Conservation (phyloP, 306 rosid species). For the Arachis hypogaea region DNA sequence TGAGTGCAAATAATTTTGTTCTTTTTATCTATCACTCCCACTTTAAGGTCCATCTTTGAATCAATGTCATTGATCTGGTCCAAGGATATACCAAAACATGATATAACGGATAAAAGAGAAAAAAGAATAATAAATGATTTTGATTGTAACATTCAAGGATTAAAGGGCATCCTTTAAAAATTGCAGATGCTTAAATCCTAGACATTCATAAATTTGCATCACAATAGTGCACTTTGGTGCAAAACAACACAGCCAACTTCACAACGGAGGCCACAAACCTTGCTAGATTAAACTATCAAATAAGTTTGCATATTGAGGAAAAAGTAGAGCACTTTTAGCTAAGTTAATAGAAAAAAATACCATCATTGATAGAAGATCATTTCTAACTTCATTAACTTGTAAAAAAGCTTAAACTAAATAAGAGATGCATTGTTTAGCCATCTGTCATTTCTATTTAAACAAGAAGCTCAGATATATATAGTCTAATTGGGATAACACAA, state of each 20-base stretch:
- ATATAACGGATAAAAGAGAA: no score
- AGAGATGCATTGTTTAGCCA: constrained; percentile 7
- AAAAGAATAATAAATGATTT: not conserved
- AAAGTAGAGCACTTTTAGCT: not conserved
- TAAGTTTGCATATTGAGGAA: constrained; percentile 22
- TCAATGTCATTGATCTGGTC: no score
- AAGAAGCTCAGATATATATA: not conserved
- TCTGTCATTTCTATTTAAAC: not conserved
- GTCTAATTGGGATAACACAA: not conserved
- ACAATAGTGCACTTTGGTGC: constrained; percentile 20
- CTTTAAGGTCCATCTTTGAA: no score
- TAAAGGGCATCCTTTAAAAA: constrained; percentile 33
- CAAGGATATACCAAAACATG: no score
- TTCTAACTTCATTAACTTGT: not conserved
- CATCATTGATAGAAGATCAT: not conserved
- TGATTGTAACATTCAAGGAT: not conserved
- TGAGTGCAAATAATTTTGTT: constrained; percentile 11
- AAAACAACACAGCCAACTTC: constrained; percentile 27
- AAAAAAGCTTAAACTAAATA: constrained; percentile 14
- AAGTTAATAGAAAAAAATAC: not conserved
- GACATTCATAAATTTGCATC: not conserved
- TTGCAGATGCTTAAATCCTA: not conserved
- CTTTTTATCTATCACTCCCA: no score
- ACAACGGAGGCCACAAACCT: constrained; percentile 10
- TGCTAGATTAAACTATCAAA: constrained; percentile 12